Evolutionary conservation across 2,329 filamentous ascomycete genomes (phyloP), one percentile per base, ranked within the genome.

Genomic region (Moelleriella libera): DNA sequence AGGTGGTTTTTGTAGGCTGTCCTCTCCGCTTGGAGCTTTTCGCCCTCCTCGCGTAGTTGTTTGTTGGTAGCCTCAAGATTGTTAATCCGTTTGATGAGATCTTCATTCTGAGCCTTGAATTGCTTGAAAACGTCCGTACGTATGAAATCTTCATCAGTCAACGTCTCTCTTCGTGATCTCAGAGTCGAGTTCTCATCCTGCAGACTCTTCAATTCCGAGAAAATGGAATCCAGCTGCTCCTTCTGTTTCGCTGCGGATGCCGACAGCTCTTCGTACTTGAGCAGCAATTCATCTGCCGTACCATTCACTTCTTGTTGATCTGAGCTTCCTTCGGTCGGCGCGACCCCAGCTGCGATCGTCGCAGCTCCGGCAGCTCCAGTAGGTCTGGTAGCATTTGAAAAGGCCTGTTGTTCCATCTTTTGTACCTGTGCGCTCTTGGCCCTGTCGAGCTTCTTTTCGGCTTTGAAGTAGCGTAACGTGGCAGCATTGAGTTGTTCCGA

Each of bases 71-170:
- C 88, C 64, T 97, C 90, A 11, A 97, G 68, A 56, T 90, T 82
- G 62, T 98, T 98, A 58, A 95, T 82, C 39, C 88, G 82, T 63
- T 87, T 90, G 55, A 96, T 88, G 7, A 94, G 78, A 56, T 97
- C 90, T 58, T 97, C 92, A 57, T 94, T 86, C 57, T 96, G 88
- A 29, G 76, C 77, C 66, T 89, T 94, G 59, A 96, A 76, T 52
- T 85, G 80, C 66, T 95, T 97, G 74, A 95, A 98, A 3, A 95
- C 75, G 57, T 96, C 88, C 5, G 88, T 95, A 49, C 88, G 82
- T 41, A 88, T 82, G 60, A 94, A 97, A 57, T 98, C 92, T 52
- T 98, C 92, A 57, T 98, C 92, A 0, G 85, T 84, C 43, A 89
- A 70, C 48, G 78, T 82, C 11, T 86, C 81, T 44, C 85, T 72